A percentile compares a stretch with the other conserved stretches of the same genome.
Evolutionary conservation across 805 yeast genomes (phyloP).

Genomic region (Candida bentonensis): DNA sequence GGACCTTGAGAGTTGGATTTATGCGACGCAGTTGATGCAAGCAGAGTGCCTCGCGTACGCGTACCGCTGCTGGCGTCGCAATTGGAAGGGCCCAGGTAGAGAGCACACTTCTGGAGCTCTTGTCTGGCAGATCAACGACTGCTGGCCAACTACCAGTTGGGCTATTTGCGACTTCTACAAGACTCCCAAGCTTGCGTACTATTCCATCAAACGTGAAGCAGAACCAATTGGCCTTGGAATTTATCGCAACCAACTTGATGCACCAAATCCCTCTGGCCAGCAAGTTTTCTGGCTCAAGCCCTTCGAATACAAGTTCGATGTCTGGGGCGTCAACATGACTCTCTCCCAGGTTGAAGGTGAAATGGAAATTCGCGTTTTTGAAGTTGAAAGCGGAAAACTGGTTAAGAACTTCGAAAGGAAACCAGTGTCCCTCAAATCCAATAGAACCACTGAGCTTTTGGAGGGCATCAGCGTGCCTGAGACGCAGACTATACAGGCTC

Average conservation of each 20-base stretch:
- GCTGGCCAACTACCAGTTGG: constrained; percentile 43
- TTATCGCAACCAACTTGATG: constrained; percentile 15
- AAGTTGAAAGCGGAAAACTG: constrained; percentile 23
- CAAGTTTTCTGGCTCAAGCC: neutral
- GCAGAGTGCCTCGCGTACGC: constrained; percentile 36
- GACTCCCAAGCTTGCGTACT: constrained; percentile 34
- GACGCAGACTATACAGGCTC: constrained; percentile 10
- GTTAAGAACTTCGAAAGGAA: constrained; percentile 7
- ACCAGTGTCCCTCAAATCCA: constrained; percentile 10
- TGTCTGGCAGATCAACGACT: constrained; percentile 42
- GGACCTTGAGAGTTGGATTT: constrained; percentile 30
- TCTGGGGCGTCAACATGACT: constrained; percentile 30
- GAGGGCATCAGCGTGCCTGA: constrained; percentile 8
- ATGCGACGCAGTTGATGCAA: constrained; percentile 40
- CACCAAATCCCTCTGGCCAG: neutral
- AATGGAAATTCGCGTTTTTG: constrained; percentile 20
- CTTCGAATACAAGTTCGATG: constrained; percentile 18
- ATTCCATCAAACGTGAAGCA: constrained; percentile 32
- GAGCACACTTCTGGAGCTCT: constrained; percentile 32
- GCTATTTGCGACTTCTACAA: constrained; percentile 29
- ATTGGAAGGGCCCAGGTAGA: constrained; percentile 27
- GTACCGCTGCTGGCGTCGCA: constrained; percentile 31
- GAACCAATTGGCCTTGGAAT: constrained; percentile 24
- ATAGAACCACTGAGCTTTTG: constrained; percentile 22
- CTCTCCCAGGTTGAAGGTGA: constrained; percentile 12